These are phyloP conservation scores for Gossypium ekmanianum DNA, from an alignment of 345 rosid genomes.

Conservation along the genomic window DNA sequence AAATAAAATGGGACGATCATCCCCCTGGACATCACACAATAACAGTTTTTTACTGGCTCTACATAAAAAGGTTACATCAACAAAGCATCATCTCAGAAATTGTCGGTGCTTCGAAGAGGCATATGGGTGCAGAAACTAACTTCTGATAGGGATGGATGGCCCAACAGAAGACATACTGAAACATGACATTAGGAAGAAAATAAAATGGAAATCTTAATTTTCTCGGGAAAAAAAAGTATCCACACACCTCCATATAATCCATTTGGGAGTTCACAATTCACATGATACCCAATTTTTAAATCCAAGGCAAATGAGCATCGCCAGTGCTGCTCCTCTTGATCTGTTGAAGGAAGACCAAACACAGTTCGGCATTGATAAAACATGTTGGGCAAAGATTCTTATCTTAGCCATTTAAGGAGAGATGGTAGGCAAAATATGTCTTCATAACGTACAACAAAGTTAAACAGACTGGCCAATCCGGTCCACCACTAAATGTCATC, in stretches of 20 bases:
- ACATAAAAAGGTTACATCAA: background rate
- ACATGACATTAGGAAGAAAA: background rate
- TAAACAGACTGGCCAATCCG: background rate
- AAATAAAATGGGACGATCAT: background rate
- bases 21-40: background rate
- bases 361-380: background rate
- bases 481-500: background rate
- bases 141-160: conserved; percentile 1
- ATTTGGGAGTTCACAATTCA: background rate
- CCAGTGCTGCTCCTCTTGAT: conserved; percentile 22
- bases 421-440: background rate
- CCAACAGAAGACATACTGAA: background rate
- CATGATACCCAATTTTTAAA: background rate
- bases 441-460: background rate
- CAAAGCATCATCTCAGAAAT: background rate
- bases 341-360: conserved; percentile 17
- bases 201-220: background rate
- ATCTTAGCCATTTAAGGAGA: background rate
- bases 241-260: background rate
- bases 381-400: background rate
- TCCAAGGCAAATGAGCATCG: background rate
- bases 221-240: background rate
- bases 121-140: background rate
- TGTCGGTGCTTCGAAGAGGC: background rate
- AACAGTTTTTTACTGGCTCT: background rate